Evolutionary conservation across 352 stramenopile species (phyloP), one percentile per base, ranked within the genome.

Genomic region (Phytophthora pisi): DNA sequence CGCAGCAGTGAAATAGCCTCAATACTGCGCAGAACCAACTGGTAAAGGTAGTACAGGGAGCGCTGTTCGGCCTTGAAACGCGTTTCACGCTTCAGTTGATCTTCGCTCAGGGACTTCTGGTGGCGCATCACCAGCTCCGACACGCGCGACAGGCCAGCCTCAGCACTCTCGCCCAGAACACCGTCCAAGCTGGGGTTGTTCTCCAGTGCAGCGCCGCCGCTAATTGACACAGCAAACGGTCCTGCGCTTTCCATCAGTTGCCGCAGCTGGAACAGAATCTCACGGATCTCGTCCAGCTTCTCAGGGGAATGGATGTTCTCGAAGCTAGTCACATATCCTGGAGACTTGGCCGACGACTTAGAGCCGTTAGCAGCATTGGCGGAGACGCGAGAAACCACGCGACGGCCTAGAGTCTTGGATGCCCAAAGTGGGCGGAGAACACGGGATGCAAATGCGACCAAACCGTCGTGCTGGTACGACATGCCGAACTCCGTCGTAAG

Each of bases 401-500:
- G 79, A 30, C 70, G 77, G 8, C 86, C 86, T 24, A 93, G 68
- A 0, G 79, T 77, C 66, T 90, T 90, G 3, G 71, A 60, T 28
- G 75, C 81, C 88, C 88, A 96, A 3, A 96, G 59, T 2, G 88
- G 88, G 5, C 88, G 82, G 24, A 96, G 69, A n/a, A 95, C 64
- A n/a, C 88, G 86, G 13, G 70, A 83, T n/a, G 91, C 58, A 52
- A 96, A 96, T 45, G 90, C 81, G 4, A 92, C 76, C 24, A 96
- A 74, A 49, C 85, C 88, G 51, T 96, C 87, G 64, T 96, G 88
- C 56, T 96, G 87, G 60, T 90, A 93, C 18, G 88, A 95, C 84
- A 96, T 93, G 57, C 79, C 82, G 63, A 94, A 92, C 53, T 96
- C 88, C 1, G 88, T 93, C 3, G 84, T 95, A 54, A 96, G 72